Conservation (phyloP, 2,329 filamentous ascomycete genomes). For the Cercospora brassicicola region DNA sequence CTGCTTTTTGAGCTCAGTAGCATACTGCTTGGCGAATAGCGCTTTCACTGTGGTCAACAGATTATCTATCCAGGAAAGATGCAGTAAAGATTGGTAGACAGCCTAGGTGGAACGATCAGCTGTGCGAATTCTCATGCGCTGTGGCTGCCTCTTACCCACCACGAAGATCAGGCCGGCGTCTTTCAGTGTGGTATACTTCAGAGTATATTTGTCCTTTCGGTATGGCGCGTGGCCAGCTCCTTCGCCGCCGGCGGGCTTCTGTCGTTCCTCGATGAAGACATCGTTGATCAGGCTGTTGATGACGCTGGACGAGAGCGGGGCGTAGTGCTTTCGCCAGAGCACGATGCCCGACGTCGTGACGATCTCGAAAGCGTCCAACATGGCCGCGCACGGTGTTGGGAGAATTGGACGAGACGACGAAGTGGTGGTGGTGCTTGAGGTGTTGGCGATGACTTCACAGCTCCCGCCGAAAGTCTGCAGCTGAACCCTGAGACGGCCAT, state of each 20-base stretch:
- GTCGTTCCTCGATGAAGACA: conserved; percentile 95
- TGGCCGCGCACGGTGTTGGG: conserved; percentile 42
- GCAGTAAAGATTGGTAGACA: conserved; percentile 92
- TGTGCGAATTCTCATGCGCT: neutral
- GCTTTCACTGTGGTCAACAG: conserved; percentile 92
- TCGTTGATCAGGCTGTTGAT: conserved; percentile 95
- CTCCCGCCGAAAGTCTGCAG: conserved; percentile 1
- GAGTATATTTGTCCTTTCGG: conserved; percentile 86
- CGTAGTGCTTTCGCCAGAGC: conserved; percentile 88
- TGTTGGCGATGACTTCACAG: conserved; percentile 1
- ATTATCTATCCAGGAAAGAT: conserved; percentile 95
- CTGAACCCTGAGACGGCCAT: neutral
- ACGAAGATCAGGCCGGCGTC: conserved; percentile 95
- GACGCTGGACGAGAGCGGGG: conserved; percentile 73
- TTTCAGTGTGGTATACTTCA: conserved; percentile 92
- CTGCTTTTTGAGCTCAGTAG: conserved; percentile 77
- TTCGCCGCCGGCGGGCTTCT: conserved; percentile 57
- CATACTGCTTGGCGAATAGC: conserved; percentile 87
- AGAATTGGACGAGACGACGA: neutral
- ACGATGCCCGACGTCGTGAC: conserved; percentile 94
- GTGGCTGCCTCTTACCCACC: conserved; percentile 52
- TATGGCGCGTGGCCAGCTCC: conserved; percentile 65
- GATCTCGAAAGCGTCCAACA: conserved; percentile 97
- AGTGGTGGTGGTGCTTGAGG: neutral
- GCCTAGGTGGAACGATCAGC: conserved; percentile 59